Conservation (phyloP, 192 early-diverging fungal genomes). For the Physocladia obscura region DNA sequence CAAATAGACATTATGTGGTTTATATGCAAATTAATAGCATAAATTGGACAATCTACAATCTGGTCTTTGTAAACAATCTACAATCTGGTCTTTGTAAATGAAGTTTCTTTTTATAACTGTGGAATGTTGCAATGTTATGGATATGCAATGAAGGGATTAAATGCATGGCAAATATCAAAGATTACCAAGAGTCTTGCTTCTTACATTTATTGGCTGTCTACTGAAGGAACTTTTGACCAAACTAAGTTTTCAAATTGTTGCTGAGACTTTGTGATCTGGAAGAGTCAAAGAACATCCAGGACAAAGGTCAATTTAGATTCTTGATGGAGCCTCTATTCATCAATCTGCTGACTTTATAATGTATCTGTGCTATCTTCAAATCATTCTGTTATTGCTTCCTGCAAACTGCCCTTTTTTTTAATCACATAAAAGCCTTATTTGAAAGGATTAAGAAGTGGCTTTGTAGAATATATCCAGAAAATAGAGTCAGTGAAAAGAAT, state of each 20-base stretch:
- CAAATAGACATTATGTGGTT: constrained; percentile 5
- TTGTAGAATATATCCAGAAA: neutral
- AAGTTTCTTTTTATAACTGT: constrained; percentile 25
- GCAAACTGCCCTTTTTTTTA: too few species aligned
- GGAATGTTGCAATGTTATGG: constrained; percentile 8
- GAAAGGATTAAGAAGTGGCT: neutral
- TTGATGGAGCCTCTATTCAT: neutral
- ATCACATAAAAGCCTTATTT: too few species aligned
- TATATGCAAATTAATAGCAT: neutral
- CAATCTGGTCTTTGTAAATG: too few species aligned
- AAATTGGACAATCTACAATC: constrained; percentile 7
- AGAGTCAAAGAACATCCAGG: too few species aligned
- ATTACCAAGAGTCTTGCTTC: constrained; percentile 7
- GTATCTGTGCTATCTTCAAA: neutral
- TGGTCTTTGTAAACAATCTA: too few species aligned
- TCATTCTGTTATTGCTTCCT: neutral
- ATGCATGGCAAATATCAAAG: constrained; percentile 7
- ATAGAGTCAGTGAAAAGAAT: neutral
- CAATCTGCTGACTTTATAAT: neutral
- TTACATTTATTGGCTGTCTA: neutral
- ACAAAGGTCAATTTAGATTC: too few species aligned
- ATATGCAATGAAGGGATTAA: constrained; percentile 14
- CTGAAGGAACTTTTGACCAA: too few species aligned
- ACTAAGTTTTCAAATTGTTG: neutral
- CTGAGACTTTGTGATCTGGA: too few species aligned